Evolutionary conservation across 768 basidiomycete genomes (phyloP), one percentile per base, ranked within the genome.

Genomic region (Steccherinum ochraceum): DNA sequence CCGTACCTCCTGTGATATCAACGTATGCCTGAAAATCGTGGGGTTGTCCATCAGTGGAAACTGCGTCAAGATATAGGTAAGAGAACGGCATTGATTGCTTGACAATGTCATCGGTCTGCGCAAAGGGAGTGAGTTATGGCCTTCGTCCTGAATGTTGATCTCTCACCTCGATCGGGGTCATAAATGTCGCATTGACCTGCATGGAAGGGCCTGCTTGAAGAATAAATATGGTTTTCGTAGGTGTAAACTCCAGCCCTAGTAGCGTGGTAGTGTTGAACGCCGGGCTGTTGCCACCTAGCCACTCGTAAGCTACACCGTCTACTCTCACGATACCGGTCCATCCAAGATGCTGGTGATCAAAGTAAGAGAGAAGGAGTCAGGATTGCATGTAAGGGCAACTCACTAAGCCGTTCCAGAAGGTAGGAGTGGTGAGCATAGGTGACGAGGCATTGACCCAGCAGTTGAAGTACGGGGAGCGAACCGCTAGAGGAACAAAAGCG

Each of bases 51-150:
- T 73, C 71, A 16, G 57, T 55, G 1, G 71, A 57, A 3, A 23
- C 40, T 5, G 62, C 69, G 5, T 60, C 55, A 4, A 73, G 50
- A 10, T 63, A 56, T 12, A 72, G 26, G 49, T 72, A 73, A 12
- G 70, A 66, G 55, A 72, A 72, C 2, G 72, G 71, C 3, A 72
- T 49, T 1, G 72, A 72, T 49, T 72, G 70, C n/a, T 58, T 59
- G 44, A 69, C 64, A 51, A 65, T 62, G 55, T 73, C 67, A n/a
- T n/a, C n/a, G n/a, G n/a, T n/a, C n/a, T n/a, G n/a, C n/a, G n/a
- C n/a, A n/a, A n/a, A n/a, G n/a, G n/a, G n/a, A n/a, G n/a, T n/a
- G n/a, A n/a, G n/a, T 13, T 58, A 57, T 0, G 71, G 69, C 69
- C 70, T 7, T 39, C 11, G 35, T 39, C 35, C 35, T 39, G 35